Base-by-base conservation (phyloP, 352 stramenopile species). In the Phytopythium mirpurense region DNA sequence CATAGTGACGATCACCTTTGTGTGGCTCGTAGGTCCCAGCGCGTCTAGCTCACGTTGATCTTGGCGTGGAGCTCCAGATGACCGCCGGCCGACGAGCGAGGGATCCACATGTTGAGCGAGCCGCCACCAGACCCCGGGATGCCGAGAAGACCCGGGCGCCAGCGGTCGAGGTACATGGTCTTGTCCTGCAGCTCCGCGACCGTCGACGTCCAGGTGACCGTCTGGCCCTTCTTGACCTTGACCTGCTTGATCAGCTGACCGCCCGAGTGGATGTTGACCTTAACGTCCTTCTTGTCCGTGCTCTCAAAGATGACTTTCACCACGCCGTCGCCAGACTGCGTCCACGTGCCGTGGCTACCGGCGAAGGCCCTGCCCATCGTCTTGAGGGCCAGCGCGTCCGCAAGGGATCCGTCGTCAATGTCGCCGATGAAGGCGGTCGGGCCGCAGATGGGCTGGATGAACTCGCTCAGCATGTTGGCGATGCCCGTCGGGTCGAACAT, bases 91-190 rank as follows among this genome's bases (percentile, higher is more conserved):
- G 56, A 63, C 24, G 63, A 51, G 26, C 73, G 57, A 15, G 80
- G 74, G 9, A 90, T 57, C 77, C 77, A 88, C 18, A 84, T 35
- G 15, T 86, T 51, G 11, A 89, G 54, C 23, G 80, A 89, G 14
- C 80, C 80, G 42, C 80, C 80, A 14, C 69, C 70, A 11, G 69
- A 83, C 23, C 73, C 70, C 3, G 78, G 73, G 11, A 90, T 49
- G 27, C 74, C 70, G 7, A 85, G 59, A 45, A 85, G 69, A 10
- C 70, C 72, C 5, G 73, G 60, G 12, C 80, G 77, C 73, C 75
- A 88, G 11, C 78, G 76, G 67, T 86, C 76, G 49, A 88, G 24
- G 64, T 86, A 90, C 44, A 88, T 23, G 11, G 79, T 90, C 68
- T 81, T 85, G 51, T 68, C 63, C 45, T 68, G 46, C 21, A 86